These are phyloP conservation scores for Rhypophila decipiens DNA, from an alignment of 495 filamentous ascomycete species.

Conservation along the genomic window DNA sequence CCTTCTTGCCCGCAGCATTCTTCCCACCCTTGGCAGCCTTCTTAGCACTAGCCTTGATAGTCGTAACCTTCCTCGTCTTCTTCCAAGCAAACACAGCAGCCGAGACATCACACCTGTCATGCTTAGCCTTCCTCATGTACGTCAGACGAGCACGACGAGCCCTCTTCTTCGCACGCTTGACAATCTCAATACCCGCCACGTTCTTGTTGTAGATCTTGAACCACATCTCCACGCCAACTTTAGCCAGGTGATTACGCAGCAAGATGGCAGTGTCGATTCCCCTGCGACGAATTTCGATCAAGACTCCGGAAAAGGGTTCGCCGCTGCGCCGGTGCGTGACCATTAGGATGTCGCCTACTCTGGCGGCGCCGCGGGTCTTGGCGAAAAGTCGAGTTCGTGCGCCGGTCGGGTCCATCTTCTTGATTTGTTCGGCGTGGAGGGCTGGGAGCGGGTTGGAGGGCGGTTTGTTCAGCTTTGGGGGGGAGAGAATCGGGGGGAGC, in stretches of 20 bases:
- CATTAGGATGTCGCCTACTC: constrained; percentile 83
- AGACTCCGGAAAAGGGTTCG: constrained; percentile 86
- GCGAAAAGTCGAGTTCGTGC: constrained; percentile 76
- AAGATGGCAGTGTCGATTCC: constrained; percentile 83
- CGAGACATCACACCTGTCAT: constrained; percentile 40
- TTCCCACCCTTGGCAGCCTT: constrained; percentile 4
- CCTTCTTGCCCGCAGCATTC: constrained; percentile 14
- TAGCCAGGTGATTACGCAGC: constrained; percentile 72
- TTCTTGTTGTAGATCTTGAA: constrained; percentile 88
- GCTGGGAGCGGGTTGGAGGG: constrained; percentile 56
- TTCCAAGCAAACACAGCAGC: constrained; percentile 40
- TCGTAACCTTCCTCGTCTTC: constrained; percentile 28
- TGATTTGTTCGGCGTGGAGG: constrained; percentile 60
- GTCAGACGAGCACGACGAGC: constrained; percentile 83
- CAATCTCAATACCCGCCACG: constrained; percentile 86
- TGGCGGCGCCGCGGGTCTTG: constrained; percentile 60
- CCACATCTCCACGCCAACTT: constrained; percentile 95
- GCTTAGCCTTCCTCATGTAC: constrained; percentile 74
- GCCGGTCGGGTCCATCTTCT: constrained; percentile 73
- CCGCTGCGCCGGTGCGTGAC: constrained; percentile 67
- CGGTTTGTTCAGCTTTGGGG: constrained; percentile 16
- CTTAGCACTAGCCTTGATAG: constrained; percentile 8
- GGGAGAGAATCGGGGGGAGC: constrained; percentile 5
- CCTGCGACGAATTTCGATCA: constrained; percentile 72
- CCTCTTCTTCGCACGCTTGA: constrained; percentile 76